Percentiles rank a stretch among this genome's conserved stretches.
phyloP scores from a whole-genome alignment of 305 asterid genomes.

The Coffea humblotiana region DNA sequence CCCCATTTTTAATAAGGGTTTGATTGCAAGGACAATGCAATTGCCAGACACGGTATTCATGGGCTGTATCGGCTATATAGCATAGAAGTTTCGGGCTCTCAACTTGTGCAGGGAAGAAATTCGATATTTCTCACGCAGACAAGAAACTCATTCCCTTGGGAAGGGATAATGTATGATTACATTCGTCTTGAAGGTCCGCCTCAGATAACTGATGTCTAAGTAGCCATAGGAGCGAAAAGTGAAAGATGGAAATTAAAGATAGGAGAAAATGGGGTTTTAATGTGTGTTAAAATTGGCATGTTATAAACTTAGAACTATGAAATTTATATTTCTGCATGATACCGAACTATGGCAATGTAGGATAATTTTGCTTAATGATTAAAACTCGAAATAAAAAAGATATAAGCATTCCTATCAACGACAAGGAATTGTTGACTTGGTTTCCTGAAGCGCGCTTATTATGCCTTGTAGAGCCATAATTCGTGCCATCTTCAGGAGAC shows the following conservation, averaged over 20 bases:
- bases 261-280: too few relatives aligned
- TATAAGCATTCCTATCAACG: too few relatives aligned
- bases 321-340: too few relatives aligned
- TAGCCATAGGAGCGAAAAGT: background rate
- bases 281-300: too few relatives aligned
- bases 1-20: conserved; percentile 51
- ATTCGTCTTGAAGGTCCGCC: conserved; percentile 68
- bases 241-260: background rate
- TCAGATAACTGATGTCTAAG: background rate
- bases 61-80: conserved; percentile 64
- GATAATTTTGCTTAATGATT: too few relatives aligned
- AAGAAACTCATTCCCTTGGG: conserved; percentile 55
- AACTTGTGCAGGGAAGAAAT: conserved; percentile 33
- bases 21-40: conserved; percentile 63
- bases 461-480: too few relatives aligned
- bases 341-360: too few relatives aligned
- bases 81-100: conserved; percentile 37
- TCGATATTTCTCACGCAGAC: conserved; percentile 49
- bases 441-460: too few relatives aligned
- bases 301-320: too few relatives aligned
- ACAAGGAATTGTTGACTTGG: too few relatives aligned
- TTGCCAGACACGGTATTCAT: conserved; percentile 82
- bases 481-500: too few relatives aligned
- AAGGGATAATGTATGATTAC: conserved; percentile 70
- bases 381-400: too few relatives aligned